Percentiles rank a stretch among this genome's conserved stretches.
Evolutionary conservation across 208 protist species (phyloP).

Genomic region (Kentomonas sorsogonicus): DNA sequence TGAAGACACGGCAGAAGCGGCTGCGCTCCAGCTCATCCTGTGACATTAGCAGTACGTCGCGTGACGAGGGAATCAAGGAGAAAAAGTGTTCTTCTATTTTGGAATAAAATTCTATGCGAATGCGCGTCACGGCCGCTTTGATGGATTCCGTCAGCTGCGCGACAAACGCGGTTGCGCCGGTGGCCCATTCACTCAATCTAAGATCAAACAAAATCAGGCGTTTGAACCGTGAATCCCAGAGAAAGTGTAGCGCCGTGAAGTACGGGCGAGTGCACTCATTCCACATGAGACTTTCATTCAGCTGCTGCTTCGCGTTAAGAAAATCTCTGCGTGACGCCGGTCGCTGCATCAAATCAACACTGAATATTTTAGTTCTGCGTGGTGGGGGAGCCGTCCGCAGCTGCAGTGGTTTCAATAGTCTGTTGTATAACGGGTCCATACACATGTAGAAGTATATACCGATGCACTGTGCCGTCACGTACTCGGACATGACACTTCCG

Average conservation of each 20-base stretch:
- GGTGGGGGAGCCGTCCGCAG: slow-evolving; percentile 19
- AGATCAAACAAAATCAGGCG: slow-evolving; percentile 52
- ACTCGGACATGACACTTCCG: slow-evolving; percentile 57
- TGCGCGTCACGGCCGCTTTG: slow-evolving; percentile 54
- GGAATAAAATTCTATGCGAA: slow-evolving; percentile 81
- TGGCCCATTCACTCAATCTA: slow-evolving; percentile 22
- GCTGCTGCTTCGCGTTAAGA: too few species aligned
- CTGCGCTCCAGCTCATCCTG: slow-evolving; percentile 33
- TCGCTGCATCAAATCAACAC: background rate
- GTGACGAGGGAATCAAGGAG: slow-evolving; percentile 26
- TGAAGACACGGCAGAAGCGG: slow-evolving; percentile 53
- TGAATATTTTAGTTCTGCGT: slow-evolving; percentile 1
- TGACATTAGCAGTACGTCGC: slow-evolving; percentile 29
- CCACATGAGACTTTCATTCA: slow-evolving; percentile 55
- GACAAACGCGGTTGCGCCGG: slow-evolving; percentile 49
- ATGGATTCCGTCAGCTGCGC: slow-evolving; percentile 44
- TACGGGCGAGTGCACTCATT: slow-evolving; percentile 34
- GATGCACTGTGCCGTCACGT: slow-evolving; percentile 40
- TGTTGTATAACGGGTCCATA: slow-evolving; percentile 49
- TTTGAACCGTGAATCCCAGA: slow-evolving; percentile 58
- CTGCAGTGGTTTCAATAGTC: slow-evolving; percentile 59
- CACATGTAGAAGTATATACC: slow-evolving; percentile 83
- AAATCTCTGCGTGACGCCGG: too few species aligned
- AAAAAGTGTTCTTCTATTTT: slow-evolving; percentile 77
- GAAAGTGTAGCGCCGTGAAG: slow-evolving; percentile 44